These are phyloP conservation scores for Poa pratensis DNA, from an alignment of 176 grass and related monocot species.

Conservation along the genomic window DNA sequence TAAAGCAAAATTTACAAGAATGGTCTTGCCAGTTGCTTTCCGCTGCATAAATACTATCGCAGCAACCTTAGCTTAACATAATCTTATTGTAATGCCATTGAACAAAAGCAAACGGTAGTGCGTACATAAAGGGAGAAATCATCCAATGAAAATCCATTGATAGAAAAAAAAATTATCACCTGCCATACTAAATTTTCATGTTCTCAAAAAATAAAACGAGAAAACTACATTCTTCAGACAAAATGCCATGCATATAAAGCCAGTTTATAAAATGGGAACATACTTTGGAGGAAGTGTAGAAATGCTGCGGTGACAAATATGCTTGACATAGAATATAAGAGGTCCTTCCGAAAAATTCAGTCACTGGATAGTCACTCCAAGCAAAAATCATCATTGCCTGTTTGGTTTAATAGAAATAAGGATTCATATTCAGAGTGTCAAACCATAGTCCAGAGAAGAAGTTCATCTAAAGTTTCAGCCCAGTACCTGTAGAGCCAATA, in stretches of 20 bases:
- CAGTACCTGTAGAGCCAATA: conserved; percentile 83
- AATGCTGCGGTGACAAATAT: conserved; percentile 88
- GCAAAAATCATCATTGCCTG: conserved; percentile 90
- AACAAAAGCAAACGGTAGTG: conserved; percentile 28
- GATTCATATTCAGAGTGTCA: conserved; percentile 28
- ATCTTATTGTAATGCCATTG: background rate
- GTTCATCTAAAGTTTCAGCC: conserved; percentile 1
- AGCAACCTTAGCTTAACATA: conserved; percentile 17
- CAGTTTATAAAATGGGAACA: conserved; percentile 33
- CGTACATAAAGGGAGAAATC: conserved; percentile 31
- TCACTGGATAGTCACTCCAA: conserved; percentile 68
- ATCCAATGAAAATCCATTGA: conserved; percentile 26
- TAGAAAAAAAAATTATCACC: conserved; percentile 19
- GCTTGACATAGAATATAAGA: conserved; percentile 84
- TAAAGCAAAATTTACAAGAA: conserved; percentile 3
- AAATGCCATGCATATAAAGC: conserved; percentile 2
- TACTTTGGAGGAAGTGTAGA: conserved; percentile 94
- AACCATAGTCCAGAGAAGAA: conserved; percentile 22
- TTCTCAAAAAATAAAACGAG: background rate
- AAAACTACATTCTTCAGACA: background rate
- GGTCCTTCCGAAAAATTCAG: conserved; percentile 70
- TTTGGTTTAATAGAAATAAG: conserved; percentile 41
- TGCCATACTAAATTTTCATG: background rate
- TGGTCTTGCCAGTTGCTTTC: conserved; percentile 15
- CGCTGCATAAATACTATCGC: background rate